phyloP scores from a whole-genome alignment of 345 rosid species.

The Salix brachista region DNA sequence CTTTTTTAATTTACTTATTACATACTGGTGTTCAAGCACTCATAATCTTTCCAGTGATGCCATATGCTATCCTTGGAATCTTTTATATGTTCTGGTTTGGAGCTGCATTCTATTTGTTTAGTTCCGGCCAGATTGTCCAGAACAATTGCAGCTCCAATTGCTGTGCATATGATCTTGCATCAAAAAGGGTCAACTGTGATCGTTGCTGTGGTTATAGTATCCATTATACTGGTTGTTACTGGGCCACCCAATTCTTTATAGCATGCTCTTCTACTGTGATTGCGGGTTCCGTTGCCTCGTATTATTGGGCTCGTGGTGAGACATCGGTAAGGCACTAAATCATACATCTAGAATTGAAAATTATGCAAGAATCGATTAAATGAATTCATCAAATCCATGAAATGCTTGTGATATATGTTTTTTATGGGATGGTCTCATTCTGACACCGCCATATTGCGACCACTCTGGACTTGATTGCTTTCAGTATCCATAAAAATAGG shows the following conservation, averaged over 20 bases:
- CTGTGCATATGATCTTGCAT: constrained; percentile 77
- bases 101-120: constrained; percentile 83
- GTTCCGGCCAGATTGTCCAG: constrained; percentile 81
- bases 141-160: constrained; percentile 80
- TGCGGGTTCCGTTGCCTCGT: constrained; percentile 93
- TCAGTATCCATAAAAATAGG: neutral
- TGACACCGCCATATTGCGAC: neutral
- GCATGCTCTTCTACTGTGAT: constrained; percentile 83
- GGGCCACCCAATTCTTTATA: constrained; percentile 92
- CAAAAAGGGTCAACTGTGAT: constrained; percentile 82
- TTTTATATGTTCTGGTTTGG: constrained; percentile 96
- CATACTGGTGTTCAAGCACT: constrained; percentile 96
- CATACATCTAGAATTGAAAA: neutral
- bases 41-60: constrained; percentile 79
- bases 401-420: neutral
- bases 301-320: constrained; percentile 94
- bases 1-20: too few relatives aligned
- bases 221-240: constrained; percentile 89
- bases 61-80: constrained; percentile 65
- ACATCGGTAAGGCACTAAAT: constrained; percentile 52
- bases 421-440: neutral
- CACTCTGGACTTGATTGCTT: neutral
- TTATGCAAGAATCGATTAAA: neutral
- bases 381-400: neutral
- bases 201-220: constrained; percentile 85